These are phyloP conservation scores for Vitis hybrid DNA, from an alignment of 177 flowering plant species.

Conservation along the genomic window DNA sequence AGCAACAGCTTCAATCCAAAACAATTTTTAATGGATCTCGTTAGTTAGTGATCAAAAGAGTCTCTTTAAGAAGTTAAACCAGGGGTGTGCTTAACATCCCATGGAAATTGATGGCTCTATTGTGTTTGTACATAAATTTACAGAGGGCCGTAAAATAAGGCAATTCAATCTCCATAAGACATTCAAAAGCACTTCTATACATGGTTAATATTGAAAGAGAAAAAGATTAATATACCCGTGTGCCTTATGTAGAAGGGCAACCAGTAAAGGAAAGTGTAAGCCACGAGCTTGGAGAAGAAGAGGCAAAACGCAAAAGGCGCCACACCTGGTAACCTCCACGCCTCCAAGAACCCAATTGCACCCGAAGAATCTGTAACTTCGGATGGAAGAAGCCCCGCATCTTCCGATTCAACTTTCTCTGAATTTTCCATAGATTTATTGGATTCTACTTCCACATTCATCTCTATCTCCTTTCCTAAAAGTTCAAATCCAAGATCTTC, in stretches of 20 bases:
- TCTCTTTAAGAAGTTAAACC: too few species aligned
- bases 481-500: slow-evolving; percentile 62
- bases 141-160: too few species aligned
- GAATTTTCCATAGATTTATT: slow-evolving; percentile 16
- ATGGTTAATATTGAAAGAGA: too few species aligned
- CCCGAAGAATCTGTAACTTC: slow-evolving; percentile 20
- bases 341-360: slow-evolving; percentile 91
- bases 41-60: too few species aligned
- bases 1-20: slow-evolving; percentile 72
- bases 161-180: too few species aligned
- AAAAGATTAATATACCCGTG: slow-evolving; percentile 56
- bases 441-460: slow-evolving; percentile 36
- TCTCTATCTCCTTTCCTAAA: slow-evolving; percentile 45
- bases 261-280: slow-evolving; percentile 97
- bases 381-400: slow-evolving; percentile 32
- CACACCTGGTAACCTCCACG: slow-evolving; percentile 91
- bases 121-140: too few species aligned
- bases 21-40: slow-evolving; percentile 3
- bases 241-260: slow-evolving; percentile 93
- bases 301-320: slow-evolving; percentile 88
- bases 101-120: too few species aligned
- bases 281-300: slow-evolving; percentile 97
- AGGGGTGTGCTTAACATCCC: too few species aligned
- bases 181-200: too few species aligned
- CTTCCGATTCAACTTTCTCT: slow-evolving; percentile 45